A percentile compares a stretch with the other conserved stretches of the same genome.
phyloP scores from a whole-genome alignment of 345 rosid genomes.

The Eucalyptus virginea region DNA sequence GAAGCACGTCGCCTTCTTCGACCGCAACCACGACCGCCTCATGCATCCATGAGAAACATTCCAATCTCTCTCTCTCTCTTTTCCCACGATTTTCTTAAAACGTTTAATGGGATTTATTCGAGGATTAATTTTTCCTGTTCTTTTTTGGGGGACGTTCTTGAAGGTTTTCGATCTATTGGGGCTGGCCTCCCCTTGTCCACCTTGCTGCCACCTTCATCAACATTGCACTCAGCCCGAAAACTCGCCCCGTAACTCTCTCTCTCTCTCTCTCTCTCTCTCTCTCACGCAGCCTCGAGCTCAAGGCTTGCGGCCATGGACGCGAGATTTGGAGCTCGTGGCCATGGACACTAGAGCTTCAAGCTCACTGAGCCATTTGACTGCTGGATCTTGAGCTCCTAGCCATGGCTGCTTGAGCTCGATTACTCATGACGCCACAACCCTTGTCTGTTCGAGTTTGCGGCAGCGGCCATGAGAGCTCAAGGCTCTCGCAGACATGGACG shows the following conservation, averaged over 20 bases:
- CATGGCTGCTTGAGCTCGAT: no score
- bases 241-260: constrained; percentile 34
- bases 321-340: no score
- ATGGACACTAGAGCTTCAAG: no score
- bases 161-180: constrained; percentile 64
- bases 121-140: not conserved
- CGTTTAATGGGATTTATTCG: not conserved
- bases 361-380: no score
- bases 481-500: no score
- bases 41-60: constrained; percentile 68
- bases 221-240: constrained; percentile 36
- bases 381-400: no score
- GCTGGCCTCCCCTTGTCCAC: constrained; percentile 18
- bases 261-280: no score
- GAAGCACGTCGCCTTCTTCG: constrained; percentile 76
- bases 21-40: constrained; percentile 56
- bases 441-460: no score
- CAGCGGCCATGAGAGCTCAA: no score
- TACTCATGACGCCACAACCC: no score
- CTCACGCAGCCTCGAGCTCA: no score
- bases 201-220: constrained; percentile 24
- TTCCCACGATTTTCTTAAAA: not conserved
- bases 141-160: not conserved
- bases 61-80: not conserved
- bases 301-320: no score